These are phyloP conservation scores for Mucor indicus DNA, from an alignment of 371 early-diverging fungal species.

Conservation along the genomic window DNA sequence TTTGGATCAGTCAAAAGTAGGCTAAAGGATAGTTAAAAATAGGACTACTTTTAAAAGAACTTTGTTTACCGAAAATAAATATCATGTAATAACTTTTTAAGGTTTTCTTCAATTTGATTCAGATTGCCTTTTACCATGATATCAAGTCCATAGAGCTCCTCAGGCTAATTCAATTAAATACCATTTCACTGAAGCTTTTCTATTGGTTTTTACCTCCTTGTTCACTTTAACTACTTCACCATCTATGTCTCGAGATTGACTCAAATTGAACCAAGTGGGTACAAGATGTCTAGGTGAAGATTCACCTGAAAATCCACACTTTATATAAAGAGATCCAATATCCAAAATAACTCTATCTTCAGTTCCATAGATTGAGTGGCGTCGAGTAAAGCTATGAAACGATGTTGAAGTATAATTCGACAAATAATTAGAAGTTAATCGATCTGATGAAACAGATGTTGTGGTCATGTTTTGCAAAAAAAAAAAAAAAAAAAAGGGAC, in stretches of 20 bases:
- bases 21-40: no score
- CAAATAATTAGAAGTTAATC: slow-evolving; percentile 35
- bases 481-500: slow-evolving; percentile 7
- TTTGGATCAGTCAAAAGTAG: slow-evolving; percentile 82
- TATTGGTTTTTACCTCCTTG: slow-evolving; percentile 31
- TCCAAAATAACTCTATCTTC: slow-evolving; percentile 89
- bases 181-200: neutral
- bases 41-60: neutral
- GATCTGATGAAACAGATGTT: slow-evolving; percentile 45
- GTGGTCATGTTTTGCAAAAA: slow-evolving; percentile 29
- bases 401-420: slow-evolving; percentile 34
- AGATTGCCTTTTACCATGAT: slow-evolving; percentile 43
- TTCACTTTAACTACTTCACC: slow-evolving; percentile 47
- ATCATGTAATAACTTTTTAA: slow-evolving; percentile 40
- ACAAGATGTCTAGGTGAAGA: slow-evolving; percentile 72
- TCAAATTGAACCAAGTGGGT: slow-evolving; percentile 47
- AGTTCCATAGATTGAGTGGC: slow-evolving; percentile 65
- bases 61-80: slow-evolving; percentile 41
- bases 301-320: slow-evolving; percentile 90
- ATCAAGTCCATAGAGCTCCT: slow-evolving; percentile 55
- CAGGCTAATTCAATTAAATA: neutral
- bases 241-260: slow-evolving; percentile 24
- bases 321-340: slow-evolving; percentile 78
- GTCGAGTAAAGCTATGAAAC: slow-evolving; percentile 44
- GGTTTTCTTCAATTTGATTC: slow-evolving; percentile 33